phyloP scores from a whole-genome alignment of 148 eudicot genomes.

The Pouteria glomerata region DNA sequence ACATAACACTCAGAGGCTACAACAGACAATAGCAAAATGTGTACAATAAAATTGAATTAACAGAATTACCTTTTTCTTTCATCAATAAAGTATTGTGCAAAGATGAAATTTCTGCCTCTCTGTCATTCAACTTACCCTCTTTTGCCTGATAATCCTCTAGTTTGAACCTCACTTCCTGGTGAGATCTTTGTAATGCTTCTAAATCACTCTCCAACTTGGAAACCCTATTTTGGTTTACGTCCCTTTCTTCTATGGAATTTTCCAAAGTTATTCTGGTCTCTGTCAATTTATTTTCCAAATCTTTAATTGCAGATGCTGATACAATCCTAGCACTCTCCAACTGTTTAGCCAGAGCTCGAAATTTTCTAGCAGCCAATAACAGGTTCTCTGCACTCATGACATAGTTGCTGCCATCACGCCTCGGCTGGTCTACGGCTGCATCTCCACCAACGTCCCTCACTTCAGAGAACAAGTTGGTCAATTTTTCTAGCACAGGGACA shows the following conservation, averaged over 20 bases:
- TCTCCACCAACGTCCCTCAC: conserved; percentile 18
- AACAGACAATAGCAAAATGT: background rate
- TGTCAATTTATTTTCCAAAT: conserved; percentile 46
- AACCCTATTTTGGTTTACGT: conserved; percentile 33
- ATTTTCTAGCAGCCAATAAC: conserved; percentile 43
- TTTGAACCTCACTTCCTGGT: conserved; percentile 45
- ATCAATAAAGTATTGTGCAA: conserved; percentile 26
- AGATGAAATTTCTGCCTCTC: conserved; percentile 54
- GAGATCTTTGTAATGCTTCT: conserved; percentile 35
- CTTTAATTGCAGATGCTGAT: conserved; percentile 29
- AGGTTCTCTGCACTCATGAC: conserved; percentile 32
- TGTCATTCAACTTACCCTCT: conserved; percentile 37
- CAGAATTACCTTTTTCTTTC: conserved; percentile 52
- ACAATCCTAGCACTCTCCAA: conserved; percentile 31
- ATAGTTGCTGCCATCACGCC: conserved; percentile 27
- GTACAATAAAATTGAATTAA: conserved; percentile 4
- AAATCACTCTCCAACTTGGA: conserved; percentile 56
- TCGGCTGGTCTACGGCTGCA: conserved; percentile 15
- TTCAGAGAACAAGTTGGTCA: conserved; percentile 12
- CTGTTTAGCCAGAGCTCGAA: conserved; percentile 35
- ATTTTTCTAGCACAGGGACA: conserved; percentile 26
- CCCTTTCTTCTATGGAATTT: conserved; percentile 50
- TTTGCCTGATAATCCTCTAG: conserved; percentile 44
- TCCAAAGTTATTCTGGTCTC: conserved; percentile 36
- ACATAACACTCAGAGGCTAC: conserved; percentile 16